Percentiles rank a stretch among this genome's conserved stretches.
Evolutionary conservation across 2,329 filamentous ascomycete species (phyloP).

Genomic region (Parastagonospora nodorum): DNA sequence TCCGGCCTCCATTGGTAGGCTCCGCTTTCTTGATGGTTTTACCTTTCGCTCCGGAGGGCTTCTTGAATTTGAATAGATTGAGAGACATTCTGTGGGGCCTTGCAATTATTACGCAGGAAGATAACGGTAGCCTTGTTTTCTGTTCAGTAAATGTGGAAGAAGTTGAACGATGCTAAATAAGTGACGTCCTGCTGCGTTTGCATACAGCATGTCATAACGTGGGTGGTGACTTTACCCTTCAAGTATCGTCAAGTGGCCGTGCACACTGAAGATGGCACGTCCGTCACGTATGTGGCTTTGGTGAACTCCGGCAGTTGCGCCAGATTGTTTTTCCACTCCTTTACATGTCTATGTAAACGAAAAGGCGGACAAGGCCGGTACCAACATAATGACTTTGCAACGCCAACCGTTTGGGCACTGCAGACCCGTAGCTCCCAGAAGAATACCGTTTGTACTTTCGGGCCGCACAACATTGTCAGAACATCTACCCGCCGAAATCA

Average conservation of each 20-base stretch:
- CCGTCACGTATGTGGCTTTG: too few species aligned
- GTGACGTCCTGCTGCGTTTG: background rate
- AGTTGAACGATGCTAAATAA: background rate
- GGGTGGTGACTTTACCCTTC: too few species aligned
- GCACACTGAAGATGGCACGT: too few species aligned
- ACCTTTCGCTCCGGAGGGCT: background rate
- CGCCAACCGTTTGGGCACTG: background rate
- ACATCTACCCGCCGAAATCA: conserved; percentile 5
- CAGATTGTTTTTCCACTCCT: background rate
- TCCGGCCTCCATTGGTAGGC: background rate
- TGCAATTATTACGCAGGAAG: background rate
- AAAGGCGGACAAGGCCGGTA: background rate
- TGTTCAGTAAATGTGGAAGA: background rate
- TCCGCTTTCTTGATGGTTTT: conserved; percentile 8
- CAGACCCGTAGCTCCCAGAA: background rate
- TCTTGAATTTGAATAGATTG: background rate
- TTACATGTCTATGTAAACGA: background rate
- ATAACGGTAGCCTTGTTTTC: background rate
- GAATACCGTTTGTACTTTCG: conserved; percentile 10
- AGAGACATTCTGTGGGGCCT: background rate
- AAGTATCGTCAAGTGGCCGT: too few species aligned
- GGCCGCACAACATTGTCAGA: conserved; percentile 13
- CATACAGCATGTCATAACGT: background rate
- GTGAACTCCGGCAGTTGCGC: too few species aligned
- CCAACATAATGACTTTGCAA: background rate